Conservation (phyloP, 1,284 basidiomycete species). For the Ceratobasidium sp. region DNA sequence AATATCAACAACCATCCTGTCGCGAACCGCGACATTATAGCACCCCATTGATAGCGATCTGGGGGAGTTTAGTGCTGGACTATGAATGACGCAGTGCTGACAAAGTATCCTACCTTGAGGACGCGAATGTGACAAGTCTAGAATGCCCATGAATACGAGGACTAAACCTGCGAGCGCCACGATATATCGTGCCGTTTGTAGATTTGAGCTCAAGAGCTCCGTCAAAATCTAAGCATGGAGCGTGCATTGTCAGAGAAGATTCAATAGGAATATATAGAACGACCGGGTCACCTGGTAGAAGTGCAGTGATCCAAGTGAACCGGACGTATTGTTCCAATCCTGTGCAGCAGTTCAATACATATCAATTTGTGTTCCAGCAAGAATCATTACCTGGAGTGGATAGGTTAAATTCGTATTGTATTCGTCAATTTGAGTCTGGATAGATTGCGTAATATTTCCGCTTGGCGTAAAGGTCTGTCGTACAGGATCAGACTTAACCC, state of each 20-base stretch:
- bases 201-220: constrained; percentile 21
- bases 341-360: not conserved
- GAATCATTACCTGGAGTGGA: constrained; percentile 11
- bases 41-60: constrained; percentile 37
- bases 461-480: constrained; percentile 19
- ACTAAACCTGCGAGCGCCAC: constrained; percentile 16
- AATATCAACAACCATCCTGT: constrained; percentile 1
- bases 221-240: constrained; percentile 22
- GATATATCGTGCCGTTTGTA: constrained; percentile 29
- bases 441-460: constrained; percentile 22
- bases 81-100: not conserved
- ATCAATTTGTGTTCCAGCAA: too few relatives aligned
- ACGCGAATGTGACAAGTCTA: constrained; percentile 13
- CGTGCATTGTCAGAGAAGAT: not conserved
- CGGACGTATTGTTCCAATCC: constrained; percentile 28
- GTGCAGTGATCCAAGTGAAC: constrained; percentile 20
- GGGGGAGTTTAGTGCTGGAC: not conserved
- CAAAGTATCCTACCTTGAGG: constrained; percentile 4
- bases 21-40: constrained; percentile 18
- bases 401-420: constrained; percentile 36
- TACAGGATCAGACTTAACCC: not conserved
- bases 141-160: constrained; percentile 6
- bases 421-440: constrained; percentile 25
- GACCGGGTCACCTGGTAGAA: constrained; percentile 3
- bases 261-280: too few relatives aligned